Base-by-base conservation (phyloP, 2,329 filamentous ascomycete genomes). In the Didymella lethalis region DNA sequence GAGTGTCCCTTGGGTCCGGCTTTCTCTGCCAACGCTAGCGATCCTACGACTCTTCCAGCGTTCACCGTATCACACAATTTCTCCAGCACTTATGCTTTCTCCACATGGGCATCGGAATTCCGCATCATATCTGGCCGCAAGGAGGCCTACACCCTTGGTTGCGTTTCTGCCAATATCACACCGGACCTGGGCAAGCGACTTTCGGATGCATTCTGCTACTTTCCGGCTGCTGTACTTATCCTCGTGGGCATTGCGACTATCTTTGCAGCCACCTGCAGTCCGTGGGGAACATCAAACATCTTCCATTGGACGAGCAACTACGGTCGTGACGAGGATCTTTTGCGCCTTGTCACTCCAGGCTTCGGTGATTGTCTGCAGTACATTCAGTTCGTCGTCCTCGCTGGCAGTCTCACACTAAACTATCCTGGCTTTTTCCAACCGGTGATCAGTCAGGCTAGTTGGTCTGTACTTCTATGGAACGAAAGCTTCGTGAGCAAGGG, bases 241-340 rank as follows among this genome's bases (percentile, higher is more conserved):
- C 82, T 94, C 40, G 91, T 96, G 45, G 95, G 88, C 2, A 77
- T 93, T 57, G 92, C 93, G 14, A 97, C 94, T 7, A 82, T 93
- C 34, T 88, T 92, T 65, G 93, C 95, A 2, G 91, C 88, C 48
- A 91, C 96, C 36, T 94, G 88, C 74, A 97, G 93, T 72, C 95
- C 95, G 0, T 99, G 95, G 94, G 95, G 95, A 20, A 91, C 92
- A 1, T 87, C 87, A 7, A 91, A 99, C 74, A 84, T 94, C 20
- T 98, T 98, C 75, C 89, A 91, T 66, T 99, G 94, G 93, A 93
- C 92, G n/a, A 96, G 92, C 72, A 99, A 99, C 75, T 98, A 96
- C 75, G 95, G 95, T 34, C 88, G 94, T 67, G 95, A 99, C 69
- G 91, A 92, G 61, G 95, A 99, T 78, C 82, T 97, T 65, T 83